Percentiles rank a stretch among this genome's conserved stretches.
Evolutionary conservation across 2,329 filamentous ascomycete species (phyloP).

Genomic region (Aureobasidium leucospermi): DNA sequence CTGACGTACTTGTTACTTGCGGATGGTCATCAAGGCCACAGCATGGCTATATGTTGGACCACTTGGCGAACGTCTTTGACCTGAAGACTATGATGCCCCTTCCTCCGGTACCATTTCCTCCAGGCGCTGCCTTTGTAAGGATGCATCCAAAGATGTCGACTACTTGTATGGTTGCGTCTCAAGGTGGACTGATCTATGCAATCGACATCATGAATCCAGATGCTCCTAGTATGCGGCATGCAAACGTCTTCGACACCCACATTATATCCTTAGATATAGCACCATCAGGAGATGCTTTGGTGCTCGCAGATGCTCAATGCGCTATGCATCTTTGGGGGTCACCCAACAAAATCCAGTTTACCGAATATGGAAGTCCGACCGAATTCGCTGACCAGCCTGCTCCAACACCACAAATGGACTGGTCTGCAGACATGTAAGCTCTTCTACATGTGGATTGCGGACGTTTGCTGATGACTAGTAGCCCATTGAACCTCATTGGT

Average conservation of each 20-base stretch:
- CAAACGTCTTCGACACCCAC: constrained; percentile 63
- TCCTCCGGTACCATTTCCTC: constrained; percentile 84
- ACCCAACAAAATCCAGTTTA: constrained; percentile 76
- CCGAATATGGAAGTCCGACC: constrained; percentile 68
- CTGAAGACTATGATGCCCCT: constrained; percentile 83
- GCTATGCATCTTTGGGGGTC: constrained; percentile 84
- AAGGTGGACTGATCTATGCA: constrained; percentile 87
- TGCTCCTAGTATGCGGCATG: constrained; percentile 75
- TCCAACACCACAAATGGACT: constrained; percentile 39
- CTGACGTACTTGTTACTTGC: constrained; percentile 92
- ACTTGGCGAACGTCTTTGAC: constrained; percentile 91
- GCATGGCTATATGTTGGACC: constrained; percentile 75
- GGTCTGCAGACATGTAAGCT: constrained; percentile 54
- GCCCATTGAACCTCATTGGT: constrained; percentile 75
- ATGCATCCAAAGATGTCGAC: constrained; percentile 96
- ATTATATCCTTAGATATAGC: constrained; percentile 79
- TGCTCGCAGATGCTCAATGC: constrained; percentile 70
- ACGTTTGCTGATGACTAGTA: constrained; percentile 26
- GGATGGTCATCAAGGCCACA: constrained; percentile 81
- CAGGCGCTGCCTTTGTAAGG: constrained; percentile 85
- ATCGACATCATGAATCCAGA: constrained; percentile 94
- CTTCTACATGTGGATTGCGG: no score
- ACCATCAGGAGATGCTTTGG: constrained; percentile 78
- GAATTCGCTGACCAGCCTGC: constrained; percentile 66
- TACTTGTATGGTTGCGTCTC: constrained; percentile 87